Percentiles rank a stretch among this genome's conserved stretches.
These are phyloP conservation scores for Polychytrium aggregatum DNA, from an alignment of 192 early-diverging fungal genomes.

Conservation along the genomic window DNA sequence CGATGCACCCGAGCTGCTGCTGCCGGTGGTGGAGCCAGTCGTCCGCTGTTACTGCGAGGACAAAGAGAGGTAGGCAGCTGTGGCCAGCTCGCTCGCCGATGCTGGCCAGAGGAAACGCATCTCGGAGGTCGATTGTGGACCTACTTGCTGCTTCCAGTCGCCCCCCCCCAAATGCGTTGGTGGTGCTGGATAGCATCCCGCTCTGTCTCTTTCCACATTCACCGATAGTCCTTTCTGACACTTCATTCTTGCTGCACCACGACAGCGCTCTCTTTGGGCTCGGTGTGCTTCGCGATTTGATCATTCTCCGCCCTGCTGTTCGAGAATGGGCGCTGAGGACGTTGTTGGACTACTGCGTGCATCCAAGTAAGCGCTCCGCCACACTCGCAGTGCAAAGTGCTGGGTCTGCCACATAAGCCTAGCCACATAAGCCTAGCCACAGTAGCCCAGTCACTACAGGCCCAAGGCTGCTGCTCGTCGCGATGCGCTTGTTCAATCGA, in stretches of 20 bases:
- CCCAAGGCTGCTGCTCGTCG: too few species aligned
- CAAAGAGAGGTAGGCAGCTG: conserved; percentile 31
- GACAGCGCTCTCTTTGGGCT: conserved; percentile 44
- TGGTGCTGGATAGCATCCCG: background rate
- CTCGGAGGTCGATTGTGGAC: too few species aligned
- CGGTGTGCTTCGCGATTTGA: conserved; percentile 47
- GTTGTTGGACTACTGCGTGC: conserved; percentile 39
- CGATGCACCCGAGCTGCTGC: conserved; percentile 63
- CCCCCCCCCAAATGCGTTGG: background rate
- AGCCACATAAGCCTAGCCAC: too few species aligned
- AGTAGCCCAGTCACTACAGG: too few species aligned
- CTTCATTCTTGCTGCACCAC: conserved; percentile 10
- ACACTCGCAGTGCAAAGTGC: background rate
- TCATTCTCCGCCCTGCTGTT: conserved; percentile 41
- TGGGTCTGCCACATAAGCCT: too few species aligned
- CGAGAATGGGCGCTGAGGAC: conserved; percentile 38
- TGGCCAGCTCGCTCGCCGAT: too few species aligned
- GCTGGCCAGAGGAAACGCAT: too few species aligned
- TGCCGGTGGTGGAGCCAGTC: conserved; percentile 38
- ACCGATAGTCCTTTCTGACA: conserved; percentile 20
- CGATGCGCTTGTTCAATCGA: too few species aligned
- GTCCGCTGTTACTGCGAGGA: conserved; percentile 59
- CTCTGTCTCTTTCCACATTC: conserved; percentile 8
- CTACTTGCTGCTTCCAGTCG: background rate
- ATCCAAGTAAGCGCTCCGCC: conserved; percentile 23